Evolutionary conservation across 345 rosid species (phyloP).

Genomic region (Syzygium grande): DNA sequence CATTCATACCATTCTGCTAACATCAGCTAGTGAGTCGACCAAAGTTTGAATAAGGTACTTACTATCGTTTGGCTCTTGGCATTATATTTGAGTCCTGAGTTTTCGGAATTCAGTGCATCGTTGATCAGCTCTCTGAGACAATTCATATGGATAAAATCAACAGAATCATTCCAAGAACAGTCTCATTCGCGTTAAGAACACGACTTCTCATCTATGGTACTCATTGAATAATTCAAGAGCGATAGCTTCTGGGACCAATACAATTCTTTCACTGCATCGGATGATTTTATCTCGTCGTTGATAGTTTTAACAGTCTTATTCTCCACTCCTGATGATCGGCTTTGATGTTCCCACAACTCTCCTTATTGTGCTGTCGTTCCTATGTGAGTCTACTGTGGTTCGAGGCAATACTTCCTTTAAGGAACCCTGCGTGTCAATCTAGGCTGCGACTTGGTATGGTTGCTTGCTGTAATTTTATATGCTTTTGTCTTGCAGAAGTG

Average conservation of each 20-base stretch:
- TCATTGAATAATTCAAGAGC: too few species aligned
- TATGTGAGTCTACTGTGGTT: not conserved
- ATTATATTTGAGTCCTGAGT: not conserved
- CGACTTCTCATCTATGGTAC: too few species aligned
- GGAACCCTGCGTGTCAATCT: not conserved
- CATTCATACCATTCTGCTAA: not conserved
- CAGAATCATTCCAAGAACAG: too few species aligned
- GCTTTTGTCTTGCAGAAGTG: conserved; percentile 30
- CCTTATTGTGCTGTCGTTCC: not conserved
- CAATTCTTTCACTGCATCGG: too few species aligned
- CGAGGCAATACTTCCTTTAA: not conserved
- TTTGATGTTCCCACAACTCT: too few species aligned
- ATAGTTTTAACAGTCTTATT: too few species aligned
- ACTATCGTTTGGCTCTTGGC: not conserved
- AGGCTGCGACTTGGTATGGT: not conserved
- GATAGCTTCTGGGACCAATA: too few species aligned
- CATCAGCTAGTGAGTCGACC: not conserved
- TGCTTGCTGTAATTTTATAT: not conserved
- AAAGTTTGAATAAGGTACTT: not conserved
- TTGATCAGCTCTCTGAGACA: not conserved
- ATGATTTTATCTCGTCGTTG: too few species aligned
- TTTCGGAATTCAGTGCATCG: not conserved
- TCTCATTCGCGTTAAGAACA: too few species aligned
- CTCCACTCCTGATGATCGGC: too few species aligned
- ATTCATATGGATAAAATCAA: not conserved